These are phyloP conservation scores for Termitomyces sp. DNA, from an alignment of 1,284 basidiomycete species.

Conservation along the genomic window DNA sequence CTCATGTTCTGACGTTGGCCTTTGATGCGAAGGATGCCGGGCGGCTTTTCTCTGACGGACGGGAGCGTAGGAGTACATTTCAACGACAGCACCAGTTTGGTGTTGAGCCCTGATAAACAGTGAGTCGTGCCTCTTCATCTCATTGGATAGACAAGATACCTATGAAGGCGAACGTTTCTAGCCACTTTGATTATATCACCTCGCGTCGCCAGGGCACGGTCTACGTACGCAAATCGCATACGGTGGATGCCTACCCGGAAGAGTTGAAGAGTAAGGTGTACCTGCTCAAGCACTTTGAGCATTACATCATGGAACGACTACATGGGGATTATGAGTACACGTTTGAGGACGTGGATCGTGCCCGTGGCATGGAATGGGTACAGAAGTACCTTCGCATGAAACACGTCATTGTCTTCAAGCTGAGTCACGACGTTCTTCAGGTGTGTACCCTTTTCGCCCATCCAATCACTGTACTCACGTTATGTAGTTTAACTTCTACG, in stretches of 20 bases:
- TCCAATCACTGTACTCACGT: background rate
- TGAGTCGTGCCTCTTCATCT: constrained; percentile 34
- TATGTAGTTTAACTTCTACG: constrained; percentile 92
- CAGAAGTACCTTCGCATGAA: constrained; percentile 96
- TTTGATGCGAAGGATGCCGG: constrained; percentile 62
- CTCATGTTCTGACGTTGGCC: constrained; percentile 62
- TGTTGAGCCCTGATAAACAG: constrained; percentile 81
- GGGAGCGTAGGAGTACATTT: constrained; percentile 94
- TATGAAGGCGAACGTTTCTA: constrained; percentile 26
- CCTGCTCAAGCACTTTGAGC: constrained; percentile 87
- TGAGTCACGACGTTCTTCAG: constrained; percentile 92
- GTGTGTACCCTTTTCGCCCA: constrained; percentile 35
- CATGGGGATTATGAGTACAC: constrained; percentile 80
- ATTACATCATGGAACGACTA: constrained; percentile 86
- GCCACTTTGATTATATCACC: constrained; percentile 82
- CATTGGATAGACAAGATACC: background rate
- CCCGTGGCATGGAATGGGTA: constrained; percentile 88
- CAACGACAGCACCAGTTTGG: constrained; percentile 87
- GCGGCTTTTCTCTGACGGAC: constrained; percentile 76
- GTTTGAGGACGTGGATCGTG: constrained; percentile 64
- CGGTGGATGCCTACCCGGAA: constrained; percentile 60
- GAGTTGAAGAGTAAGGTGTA: constrained; percentile 86
- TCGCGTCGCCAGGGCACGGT: constrained; percentile 58
- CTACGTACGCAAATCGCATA: constrained; percentile 65
- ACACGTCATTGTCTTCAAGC: constrained; percentile 93